Conservation (phyloP, 768 basidiomycete genomes). For the Pulveroboletus sp. region DNA sequence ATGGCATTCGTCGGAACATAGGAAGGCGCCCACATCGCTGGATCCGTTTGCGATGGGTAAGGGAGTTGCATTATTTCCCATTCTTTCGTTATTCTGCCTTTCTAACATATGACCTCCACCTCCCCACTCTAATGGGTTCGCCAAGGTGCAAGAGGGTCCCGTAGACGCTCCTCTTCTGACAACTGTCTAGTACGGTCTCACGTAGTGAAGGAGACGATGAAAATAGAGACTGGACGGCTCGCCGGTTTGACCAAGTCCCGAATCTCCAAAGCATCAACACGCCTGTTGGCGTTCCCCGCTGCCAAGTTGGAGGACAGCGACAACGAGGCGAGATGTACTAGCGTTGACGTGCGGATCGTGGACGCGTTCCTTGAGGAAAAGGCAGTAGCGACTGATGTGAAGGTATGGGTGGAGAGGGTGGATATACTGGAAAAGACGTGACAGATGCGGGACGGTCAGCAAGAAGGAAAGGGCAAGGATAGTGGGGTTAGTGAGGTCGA, state of each 20-base stretch:
- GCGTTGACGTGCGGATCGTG: conserved; percentile 7
- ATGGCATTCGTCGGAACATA: conserved; percentile 2
- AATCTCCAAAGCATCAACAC: conserved; percentile 2
- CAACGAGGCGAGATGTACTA: neutral
- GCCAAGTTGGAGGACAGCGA: neutral
- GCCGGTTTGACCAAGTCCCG: neutral
- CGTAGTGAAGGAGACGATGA: neutral
- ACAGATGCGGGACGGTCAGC: neutral
- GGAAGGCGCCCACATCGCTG: neutral
- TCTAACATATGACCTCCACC: neutral
- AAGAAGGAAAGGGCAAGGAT: no score
- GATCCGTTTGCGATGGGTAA: conserved; percentile 24
- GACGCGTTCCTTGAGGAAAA: conserved; percentile 17
- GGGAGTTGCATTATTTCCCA: neutral
- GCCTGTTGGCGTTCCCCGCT: conserved; percentile 2
- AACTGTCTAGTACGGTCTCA: neutral
- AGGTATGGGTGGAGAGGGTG: conserved; percentile 22
- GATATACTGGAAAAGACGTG: conserved; percentile 18
- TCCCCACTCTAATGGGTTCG: conserved; percentile 13
- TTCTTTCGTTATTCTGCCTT: neutral
- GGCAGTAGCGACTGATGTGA: conserved; percentile 11
- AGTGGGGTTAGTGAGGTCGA: no score
- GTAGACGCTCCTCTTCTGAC: conserved; percentile 1
- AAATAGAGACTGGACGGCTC: neutral
- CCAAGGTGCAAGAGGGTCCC: conserved; percentile 11